Evolutionary conservation across 495 filamentous ascomycete species (phyloP), one percentile per base, ranked within the genome.

Genomic region (Neurospora intermedia): DNA sequence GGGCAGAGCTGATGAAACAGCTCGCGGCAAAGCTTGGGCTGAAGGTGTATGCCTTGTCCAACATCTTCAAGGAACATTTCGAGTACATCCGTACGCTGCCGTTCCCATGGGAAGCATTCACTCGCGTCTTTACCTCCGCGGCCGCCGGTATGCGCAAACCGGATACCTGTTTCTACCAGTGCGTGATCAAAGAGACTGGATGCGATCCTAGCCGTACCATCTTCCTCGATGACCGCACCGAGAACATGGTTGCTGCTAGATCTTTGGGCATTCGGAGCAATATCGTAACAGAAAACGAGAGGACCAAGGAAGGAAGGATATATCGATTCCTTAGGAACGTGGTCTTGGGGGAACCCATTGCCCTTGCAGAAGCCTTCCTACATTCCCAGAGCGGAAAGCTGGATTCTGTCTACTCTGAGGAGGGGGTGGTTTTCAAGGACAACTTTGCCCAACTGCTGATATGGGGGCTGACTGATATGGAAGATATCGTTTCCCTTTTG

Each of bases 61-160:
- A 73, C 16, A 73, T 73, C 31, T 41, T 62, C 42, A 45, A 80
- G 76, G 77, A 80, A 35, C 74, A 78, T 39, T 76, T 70, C 70
- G 27, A 73, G 13, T 41, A 70, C 6, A 72, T 77, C 3, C 62
- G 40, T 38, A 66, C 15, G 0, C 20, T 74, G 73, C 31, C 23
- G 13, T 48, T 80, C 3, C 78, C 77, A 5, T 80, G 78, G 78
- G 35, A 72, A 6, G 45, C 76, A 0, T 80, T 80, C 45, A 69
- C 75, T 31, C 66, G 35, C 1, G 46, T 74, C 20, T 78, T 80
- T 43, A 54, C 59, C 11, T 80, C 78, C 0, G 70, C 66, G 0
- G 23, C 18, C 8, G 73, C 72, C 6, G 78, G 78, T 15, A 78
- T 77, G 78, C 72, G 77, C 43, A 80, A 80, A 45, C 78, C 78